A percentile compares a stretch with the other conserved stretches of the same genome.
Conservation (phyloP, 1,284 basidiomycete species). For the Mycosarcoma maydis region DNA sequence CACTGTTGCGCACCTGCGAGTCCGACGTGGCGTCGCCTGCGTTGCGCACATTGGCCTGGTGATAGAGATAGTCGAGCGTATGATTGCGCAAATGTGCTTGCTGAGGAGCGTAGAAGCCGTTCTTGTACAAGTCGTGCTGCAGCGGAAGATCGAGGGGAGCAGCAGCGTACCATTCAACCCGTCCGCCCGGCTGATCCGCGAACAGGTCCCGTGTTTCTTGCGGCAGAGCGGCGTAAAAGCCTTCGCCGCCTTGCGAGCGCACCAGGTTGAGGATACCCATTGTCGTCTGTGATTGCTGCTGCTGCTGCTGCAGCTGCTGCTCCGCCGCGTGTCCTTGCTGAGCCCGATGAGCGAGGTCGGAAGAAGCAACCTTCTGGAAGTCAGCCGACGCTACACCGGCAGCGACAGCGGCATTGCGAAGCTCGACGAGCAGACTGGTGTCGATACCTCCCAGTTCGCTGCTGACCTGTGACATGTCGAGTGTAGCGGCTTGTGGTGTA, state of each 20-base stretch:
- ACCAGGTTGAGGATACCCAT: slow-evolving; percentile 36
- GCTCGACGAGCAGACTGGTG: slow-evolving; percentile 26
- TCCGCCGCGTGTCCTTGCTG: slow-evolving; percentile 1
- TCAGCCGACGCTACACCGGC: slow-evolving; percentile 34
- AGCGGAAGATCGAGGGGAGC: slow-evolving; percentile 49
- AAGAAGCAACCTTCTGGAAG: slow-evolving; percentile 26
- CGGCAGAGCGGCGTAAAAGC: slow-evolving; percentile 47
- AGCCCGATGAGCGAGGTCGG: slow-evolving; percentile 10
- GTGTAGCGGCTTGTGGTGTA: slow-evolving; percentile 28
- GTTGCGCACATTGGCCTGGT: slow-evolving; percentile 23
- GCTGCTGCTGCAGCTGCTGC: slow-evolving; percentile 10
- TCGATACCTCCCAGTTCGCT: slow-evolving; percentile 37
- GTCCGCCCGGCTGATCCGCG: slow-evolving; percentile 45
- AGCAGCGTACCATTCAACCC: slow-evolving; percentile 57
- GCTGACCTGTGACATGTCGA: slow-evolving; percentile 42
- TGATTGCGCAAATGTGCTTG: slow-evolving; percentile 38
- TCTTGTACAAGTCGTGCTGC: slow-evolving; percentile 45
- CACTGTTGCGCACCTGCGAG: slow-evolving; percentile 16
- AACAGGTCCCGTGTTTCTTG: slow-evolving; percentile 49
- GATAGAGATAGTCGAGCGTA: slow-evolving; percentile 50
- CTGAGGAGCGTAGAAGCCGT: slow-evolving; percentile 41
- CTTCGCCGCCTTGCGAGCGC: slow-evolving; percentile 48
- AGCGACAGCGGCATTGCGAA: slow-evolving; percentile 41
- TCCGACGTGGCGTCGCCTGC: slow-evolving; percentile 11
- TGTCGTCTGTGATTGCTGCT: slow-evolving; percentile 16